These are phyloP conservation scores for Biscogniauxia mediterranea DNA, from an alignment of 2,329 filamentous ascomycete genomes.

Conservation along the genomic window DNA sequence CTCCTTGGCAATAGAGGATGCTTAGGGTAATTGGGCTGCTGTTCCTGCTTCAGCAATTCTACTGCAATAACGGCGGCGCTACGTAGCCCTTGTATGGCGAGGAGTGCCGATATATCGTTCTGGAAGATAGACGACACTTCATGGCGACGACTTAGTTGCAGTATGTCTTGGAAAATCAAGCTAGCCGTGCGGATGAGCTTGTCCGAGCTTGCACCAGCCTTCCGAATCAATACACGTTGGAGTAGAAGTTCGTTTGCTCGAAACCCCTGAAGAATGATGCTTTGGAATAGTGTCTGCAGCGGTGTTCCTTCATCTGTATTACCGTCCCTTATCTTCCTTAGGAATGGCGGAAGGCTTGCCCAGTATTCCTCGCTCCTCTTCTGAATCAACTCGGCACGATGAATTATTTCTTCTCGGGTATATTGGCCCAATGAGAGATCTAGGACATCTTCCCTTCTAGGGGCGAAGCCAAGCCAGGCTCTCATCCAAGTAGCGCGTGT, in stretches of 20 bases:
- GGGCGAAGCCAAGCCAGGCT: constrained; percentile 26
- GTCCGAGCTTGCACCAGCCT: constrained; percentile 33
- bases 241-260: constrained; percentile 33
- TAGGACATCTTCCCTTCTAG: constrained; percentile 34
- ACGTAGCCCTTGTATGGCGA: constrained; percentile 33
- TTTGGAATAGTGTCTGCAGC: constrained; percentile 25
- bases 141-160: constrained; percentile 31
- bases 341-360: constrained; percentile 25
- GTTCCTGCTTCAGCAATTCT: constrained; percentile 36
- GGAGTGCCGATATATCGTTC: constrained; percentile 29
- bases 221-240: constrained; percentile 34
- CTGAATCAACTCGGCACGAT: constrained; percentile 25
- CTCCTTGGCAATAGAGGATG: constrained; percentile 35
- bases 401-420: constrained; percentile 31
- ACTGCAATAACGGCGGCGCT: constrained; percentile 36
- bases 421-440: constrained; percentile 34
- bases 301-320: constrained; percentile 19
- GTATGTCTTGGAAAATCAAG: constrained; percentile 32
- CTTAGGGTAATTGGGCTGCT: constrained; percentile 33
- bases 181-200: constrained; percentile 31
- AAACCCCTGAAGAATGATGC: constrained; percentile 24
- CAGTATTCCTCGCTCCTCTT: constrained; percentile 24
- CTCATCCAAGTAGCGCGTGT: constrained; percentile 27
- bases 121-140: constrained; percentile 31
- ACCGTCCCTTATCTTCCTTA: constrained; percentile 23